Evolutionary conservation across 164 flowering plant genomes (phyloP).

Genomic region (Magnolia officinalis): DNA sequence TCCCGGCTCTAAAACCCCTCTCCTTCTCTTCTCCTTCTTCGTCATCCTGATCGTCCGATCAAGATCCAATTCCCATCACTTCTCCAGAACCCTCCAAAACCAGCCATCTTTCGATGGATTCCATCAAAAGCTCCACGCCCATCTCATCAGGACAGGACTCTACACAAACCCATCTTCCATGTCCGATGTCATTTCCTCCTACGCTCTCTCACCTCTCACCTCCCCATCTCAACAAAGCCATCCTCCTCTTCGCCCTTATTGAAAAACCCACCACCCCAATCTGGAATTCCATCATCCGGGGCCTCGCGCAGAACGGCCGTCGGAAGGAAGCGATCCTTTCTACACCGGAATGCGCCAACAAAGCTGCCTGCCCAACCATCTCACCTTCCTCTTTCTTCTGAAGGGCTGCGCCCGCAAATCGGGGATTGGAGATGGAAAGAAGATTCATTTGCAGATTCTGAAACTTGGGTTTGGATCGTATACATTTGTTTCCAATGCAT

Average conservation of each 20-base stretch:
- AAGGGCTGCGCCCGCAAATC: conserved; percentile 49
- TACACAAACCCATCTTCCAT: conserved; percentile 43
- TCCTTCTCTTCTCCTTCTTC: neutral
- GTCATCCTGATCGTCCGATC: neutral
- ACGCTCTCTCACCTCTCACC: conserved; percentile 39
- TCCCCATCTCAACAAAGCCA: conserved; percentile 32
- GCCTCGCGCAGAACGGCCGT: conserved; percentile 33
- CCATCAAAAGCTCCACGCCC: conserved; percentile 52
- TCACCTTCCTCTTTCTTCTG: conserved; percentile 42
- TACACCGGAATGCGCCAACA: conserved; percentile 31
- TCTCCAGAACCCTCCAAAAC: neutral
- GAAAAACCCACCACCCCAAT: conserved; percentile 30
- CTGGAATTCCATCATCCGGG: conserved; percentile 51
- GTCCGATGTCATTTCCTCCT: conserved; percentile 41
- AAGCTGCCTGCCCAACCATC: conserved; percentile 24
- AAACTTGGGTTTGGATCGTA: conserved; percentile 50
- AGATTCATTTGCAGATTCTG: conserved; percentile 37
- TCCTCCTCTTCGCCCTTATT: conserved; percentile 33
- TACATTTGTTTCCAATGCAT: conserved; percentile 48
- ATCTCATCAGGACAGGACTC: conserved; percentile 38
- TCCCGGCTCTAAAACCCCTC: neutral
- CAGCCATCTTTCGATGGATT: conserved; percentile 10
- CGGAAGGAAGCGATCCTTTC: conserved; percentile 40
- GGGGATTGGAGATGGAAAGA: conserved; percentile 29
- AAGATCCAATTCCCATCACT: neutral